Base-by-base conservation (phyloP, 2,329 filamentous ascomycete species). In the Aciculosporium take region DNA sequence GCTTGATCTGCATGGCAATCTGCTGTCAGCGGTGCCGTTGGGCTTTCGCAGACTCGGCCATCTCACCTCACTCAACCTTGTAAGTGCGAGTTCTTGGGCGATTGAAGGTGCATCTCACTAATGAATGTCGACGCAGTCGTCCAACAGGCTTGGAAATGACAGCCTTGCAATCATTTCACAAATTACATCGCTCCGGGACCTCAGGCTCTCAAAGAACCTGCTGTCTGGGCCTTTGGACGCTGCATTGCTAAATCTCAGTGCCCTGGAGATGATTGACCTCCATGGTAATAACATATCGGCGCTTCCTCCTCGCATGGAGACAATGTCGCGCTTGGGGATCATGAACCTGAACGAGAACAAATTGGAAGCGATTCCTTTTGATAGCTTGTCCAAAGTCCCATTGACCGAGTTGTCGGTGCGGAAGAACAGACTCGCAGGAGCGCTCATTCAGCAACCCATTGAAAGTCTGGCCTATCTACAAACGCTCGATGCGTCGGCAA, bases 1-100 rank as follows among this genome's bases (percentile, higher is more conserved):
- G 4, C 61, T 95, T 7, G 88, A 96, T 55, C 57, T 96, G 44
- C 91, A 94, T 56, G 84, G 86, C 17, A 98, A 98, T 54, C 61
- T 76, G 34, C 67, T 98, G 15, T 69, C 71, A 39, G 65, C 73
- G 23, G 59, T 95, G 33, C 91, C 91, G 0, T 57, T 80, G 48
- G 89, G 91, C 0, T 56, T 96, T 43, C 71, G 84, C 48, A 71
- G 79, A 39, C 67, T 96, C 29, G 70, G 78, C 37, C 67, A 80
- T 45, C 69, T 98, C 41, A 88, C 84, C 1, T 81, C 76, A 3
- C 66, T 98, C 37, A 95, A 96, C 51, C 59, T 98, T 53, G 81
- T 84, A 66, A 55, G 76, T 62, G 15, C 24, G 1, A 21, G 33
- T 7, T 9, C 12, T 25, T 7, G 10, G n/a, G 13, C 2, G 9